Evolutionary conservation across 495 filamentous ascomycete species (phyloP).

Genomic region (Penicillium mononematosum): DNA sequence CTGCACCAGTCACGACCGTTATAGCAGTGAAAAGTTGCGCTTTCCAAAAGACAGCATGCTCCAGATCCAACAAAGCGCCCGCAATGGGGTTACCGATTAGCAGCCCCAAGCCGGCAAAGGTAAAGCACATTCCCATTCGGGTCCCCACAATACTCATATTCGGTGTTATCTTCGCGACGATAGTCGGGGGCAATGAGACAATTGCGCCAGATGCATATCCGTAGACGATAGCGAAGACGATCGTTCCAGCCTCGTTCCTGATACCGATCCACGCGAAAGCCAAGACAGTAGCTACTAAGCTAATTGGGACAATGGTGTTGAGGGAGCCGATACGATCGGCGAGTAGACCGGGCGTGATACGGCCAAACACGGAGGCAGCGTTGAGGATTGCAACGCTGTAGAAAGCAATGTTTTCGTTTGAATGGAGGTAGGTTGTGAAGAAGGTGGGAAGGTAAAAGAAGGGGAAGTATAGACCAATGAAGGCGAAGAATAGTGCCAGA

Average conservation of each 20-base stretch:
- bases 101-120: conserved; percentile 47
- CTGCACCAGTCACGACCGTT: conserved; percentile 5
- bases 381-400: conserved; percentile 51
- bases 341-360: conserved; percentile 42
- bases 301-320: conserved; percentile 32
- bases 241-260: conserved; percentile 27
- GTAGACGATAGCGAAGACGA: conserved; percentile 42
- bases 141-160: conserved; percentile 56
- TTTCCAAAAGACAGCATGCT: conserved; percentile 11
- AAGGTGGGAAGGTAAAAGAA: conserved; percentile 43
- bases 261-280: conserved; percentile 39
- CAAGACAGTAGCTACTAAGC: conserved; percentile 31
- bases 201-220: conserved; percentile 43
- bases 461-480: conserved; percentile 41
- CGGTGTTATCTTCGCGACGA: conserved; percentile 27
- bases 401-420: conserved; percentile 31
- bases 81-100: conserved; percentile 63
- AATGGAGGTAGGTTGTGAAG: conserved; percentile 19
- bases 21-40: conserved; percentile 14
- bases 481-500: conserved; percentile 32
- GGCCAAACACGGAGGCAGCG: conserved; percentile 44
- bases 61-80: conserved; percentile 43
- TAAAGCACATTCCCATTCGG: conserved; percentile 61
- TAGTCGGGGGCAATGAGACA: conserved; percentile 33
- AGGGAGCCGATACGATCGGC: conserved; percentile 41